Percentiles rank a stretch among this genome's conserved stretches.
Evolutionary conservation across 1,284 basidiomycete genomes (phyloP).

Genomic region (Pseudozyma pruni): DNA sequence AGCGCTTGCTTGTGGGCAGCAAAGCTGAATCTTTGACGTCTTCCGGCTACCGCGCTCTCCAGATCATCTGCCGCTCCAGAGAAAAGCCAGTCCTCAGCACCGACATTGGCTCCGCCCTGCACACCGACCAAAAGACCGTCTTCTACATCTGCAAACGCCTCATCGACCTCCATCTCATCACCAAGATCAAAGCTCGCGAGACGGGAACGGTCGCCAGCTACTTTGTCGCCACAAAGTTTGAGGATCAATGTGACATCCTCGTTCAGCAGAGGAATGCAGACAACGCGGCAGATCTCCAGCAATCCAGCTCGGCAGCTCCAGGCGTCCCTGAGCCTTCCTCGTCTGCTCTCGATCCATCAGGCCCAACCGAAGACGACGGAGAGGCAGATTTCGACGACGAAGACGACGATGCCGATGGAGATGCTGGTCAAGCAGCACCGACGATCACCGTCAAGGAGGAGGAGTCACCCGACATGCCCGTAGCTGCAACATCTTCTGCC

Average conservation of each 20-base stretch:
- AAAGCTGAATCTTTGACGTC: constrained; percentile 80
- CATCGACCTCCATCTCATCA: constrained; percentile 38
- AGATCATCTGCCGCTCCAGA: constrained; percentile 81
- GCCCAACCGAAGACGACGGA: constrained; percentile 6
- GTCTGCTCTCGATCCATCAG: background rate
- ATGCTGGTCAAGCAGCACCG: constrained; percentile 16
- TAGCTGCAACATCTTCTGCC: background rate
- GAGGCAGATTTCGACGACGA: constrained; percentile 12
- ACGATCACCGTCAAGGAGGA: constrained; percentile 29
- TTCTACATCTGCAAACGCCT: constrained; percentile 72
- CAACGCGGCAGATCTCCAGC: constrained; percentile 12
- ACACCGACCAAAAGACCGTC: constrained; percentile 87
- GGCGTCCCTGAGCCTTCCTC: background rate
- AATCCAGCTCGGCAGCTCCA: background rate
- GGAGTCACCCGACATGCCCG: constrained; percentile 7
- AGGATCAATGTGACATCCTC: constrained; percentile 45
- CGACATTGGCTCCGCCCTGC: constrained; percentile 79
- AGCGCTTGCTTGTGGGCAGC: constrained; percentile 82
- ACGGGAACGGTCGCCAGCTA: constrained; percentile 52
- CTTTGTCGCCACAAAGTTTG: constrained; percentile 43
- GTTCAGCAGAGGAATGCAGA: constrained; percentile 44
- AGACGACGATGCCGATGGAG: constrained; percentile 6
- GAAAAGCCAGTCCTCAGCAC: constrained; percentile 81
- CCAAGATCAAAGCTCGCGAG: constrained; percentile 56
- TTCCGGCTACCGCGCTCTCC: constrained; percentile 85